A percentile compares a stretch with the other conserved stretches of the same genome.
Evolutionary conservation across 1,139 yeast species (phyloP).

Genomic region (Blastobotrys arbuscula): DNA sequence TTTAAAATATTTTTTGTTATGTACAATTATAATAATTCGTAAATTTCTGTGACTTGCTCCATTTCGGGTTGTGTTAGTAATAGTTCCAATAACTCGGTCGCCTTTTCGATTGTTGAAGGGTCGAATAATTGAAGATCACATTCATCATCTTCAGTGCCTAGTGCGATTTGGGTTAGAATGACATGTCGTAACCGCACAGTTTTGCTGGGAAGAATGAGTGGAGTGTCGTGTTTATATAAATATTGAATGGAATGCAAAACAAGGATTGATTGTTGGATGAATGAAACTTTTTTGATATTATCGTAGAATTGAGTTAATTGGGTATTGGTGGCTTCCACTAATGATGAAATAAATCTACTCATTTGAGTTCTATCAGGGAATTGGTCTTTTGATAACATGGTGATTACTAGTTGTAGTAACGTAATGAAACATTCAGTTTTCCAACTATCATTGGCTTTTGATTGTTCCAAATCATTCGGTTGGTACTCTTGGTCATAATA

Average conservation of each 20-base stretch:
- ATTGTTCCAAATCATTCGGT: not conserved
- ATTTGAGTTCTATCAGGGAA: not conserved
- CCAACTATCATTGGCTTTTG: not conserved
- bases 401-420: not conserved
- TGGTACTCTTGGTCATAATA: not conserved
- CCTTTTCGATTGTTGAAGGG: constrained; percentile 58
- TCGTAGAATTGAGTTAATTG: constrained; percentile 1
- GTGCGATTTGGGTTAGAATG: constrained; percentile 10
- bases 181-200: not conserved
- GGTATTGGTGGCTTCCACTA: not conserved
- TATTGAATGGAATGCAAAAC: not conserved
- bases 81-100: constrained; percentile 64
- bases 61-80: constrained; percentile 75
- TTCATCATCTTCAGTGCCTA: constrained; percentile 8
- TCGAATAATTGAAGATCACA: constrained; percentile 39
- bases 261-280: not conserved
- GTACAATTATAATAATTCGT: constrained; percentile 22
- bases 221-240: not conserved
- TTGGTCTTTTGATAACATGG: not conserved
- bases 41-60: constrained; percentile 49
- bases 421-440: not conserved
- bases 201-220: not conserved
- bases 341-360: not conserved
- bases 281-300: not conserved
- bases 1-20: not conserved